Conservation (phyloP, 768 basidiomycete species). For the Suillus spraguei region DNA sequence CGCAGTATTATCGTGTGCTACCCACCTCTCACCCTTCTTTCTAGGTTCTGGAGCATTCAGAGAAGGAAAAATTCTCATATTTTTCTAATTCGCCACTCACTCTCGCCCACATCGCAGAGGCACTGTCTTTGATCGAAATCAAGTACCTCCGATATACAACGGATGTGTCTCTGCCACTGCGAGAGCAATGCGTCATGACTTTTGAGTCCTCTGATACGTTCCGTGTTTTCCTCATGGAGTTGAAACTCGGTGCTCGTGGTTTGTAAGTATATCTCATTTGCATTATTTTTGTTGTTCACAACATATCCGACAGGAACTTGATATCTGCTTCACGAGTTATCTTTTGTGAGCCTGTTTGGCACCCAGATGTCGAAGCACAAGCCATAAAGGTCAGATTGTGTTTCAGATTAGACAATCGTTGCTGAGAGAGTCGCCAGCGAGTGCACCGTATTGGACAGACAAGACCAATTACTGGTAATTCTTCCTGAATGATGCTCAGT, state of each 20-base stretch:
- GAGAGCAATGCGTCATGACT: constrained; percentile 69
- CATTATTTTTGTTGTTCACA: constrained; percentile 7
- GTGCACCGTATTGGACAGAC: constrained; percentile 90
- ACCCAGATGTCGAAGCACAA: constrained; percentile 87
- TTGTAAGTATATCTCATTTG: constrained; percentile 53
- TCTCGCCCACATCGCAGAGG: constrained; percentile 71
- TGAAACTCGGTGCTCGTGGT: constrained; percentile 88
- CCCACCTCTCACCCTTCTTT: constrained; percentile 5
- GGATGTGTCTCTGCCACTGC: constrained; percentile 46
- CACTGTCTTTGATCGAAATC: constrained; percentile 61
- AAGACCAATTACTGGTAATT: constrained; percentile 60
- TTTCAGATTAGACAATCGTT: not conserved
- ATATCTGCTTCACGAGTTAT: constrained; percentile 85
- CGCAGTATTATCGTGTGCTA: not conserved
- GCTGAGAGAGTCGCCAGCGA: constrained; percentile 43
- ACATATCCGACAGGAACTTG: constrained; percentile 62
- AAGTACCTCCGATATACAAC: constrained; percentile 69
- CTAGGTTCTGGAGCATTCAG: constrained; percentile 61
- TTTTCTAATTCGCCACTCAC: constrained; percentile 73
- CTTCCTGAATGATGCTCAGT: not conserved
- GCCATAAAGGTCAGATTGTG: constrained; percentile 67
- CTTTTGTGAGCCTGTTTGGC: constrained; percentile 93
- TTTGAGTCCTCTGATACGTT: constrained; percentile 82
- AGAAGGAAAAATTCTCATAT: constrained; percentile 77
- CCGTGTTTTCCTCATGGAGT: constrained; percentile 80